A percentile compares a stretch with the other conserved stretches of the same genome.
Evolutionary conservation across 2,329 filamentous ascomycete genomes (phyloP).

Genomic region (Cercospora beticola): DNA sequence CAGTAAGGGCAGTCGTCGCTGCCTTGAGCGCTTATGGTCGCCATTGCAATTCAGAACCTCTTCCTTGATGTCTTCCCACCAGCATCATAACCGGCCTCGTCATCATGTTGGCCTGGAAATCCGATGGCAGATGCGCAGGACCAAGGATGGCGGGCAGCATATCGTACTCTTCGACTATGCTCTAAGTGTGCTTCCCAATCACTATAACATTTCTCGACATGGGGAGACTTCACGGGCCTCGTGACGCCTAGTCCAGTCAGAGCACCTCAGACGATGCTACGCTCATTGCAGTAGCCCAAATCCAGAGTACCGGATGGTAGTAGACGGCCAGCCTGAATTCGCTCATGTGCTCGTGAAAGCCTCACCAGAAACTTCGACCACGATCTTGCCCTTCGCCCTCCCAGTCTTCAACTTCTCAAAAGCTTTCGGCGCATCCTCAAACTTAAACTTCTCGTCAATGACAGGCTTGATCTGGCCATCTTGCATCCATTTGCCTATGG

Average conservation of each 20-base stretch:
- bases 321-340: not conserved
- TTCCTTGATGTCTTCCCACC: not conserved
- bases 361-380: constrained; percentile 39
- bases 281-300: not conserved
- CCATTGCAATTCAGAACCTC: not conserved
- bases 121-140: not conserved
- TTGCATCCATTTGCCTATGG: constrained; percentile 55
- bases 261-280: not conserved
- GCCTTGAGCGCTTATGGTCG: not conserved
- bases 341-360: not conserved
- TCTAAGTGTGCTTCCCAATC: not conserved
- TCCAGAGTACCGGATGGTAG: not conserved
- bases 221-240: too few species aligned
- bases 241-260: not conserved
- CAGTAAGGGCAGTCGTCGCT: not conserved
- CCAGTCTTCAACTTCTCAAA: constrained; percentile 59
- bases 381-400: constrained; percentile 59
- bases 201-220: too few species aligned
- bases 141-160: not conserved
- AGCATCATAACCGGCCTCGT: not conserved
- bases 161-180: not conserved
- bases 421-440: constrained; percentile 58
- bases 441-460: constrained; percentile 56
- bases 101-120: not conserved
- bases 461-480: constrained; percentile 59